Evolutionary conservation across 2,329 filamentous ascomycete genomes (phyloP).

Genomic region (Camptophora hylomeconis): DNA sequence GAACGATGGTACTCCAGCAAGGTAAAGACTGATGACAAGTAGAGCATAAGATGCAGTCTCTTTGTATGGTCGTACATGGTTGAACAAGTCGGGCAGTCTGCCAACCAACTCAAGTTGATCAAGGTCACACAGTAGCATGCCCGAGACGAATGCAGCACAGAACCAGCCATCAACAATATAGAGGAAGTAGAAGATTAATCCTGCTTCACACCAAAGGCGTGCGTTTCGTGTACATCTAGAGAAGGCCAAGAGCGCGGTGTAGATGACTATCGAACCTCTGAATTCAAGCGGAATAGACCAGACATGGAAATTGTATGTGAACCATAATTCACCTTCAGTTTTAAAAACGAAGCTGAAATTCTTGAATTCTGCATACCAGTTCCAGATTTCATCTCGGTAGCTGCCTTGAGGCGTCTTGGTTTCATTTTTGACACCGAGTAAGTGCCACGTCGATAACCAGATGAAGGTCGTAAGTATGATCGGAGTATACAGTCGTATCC

Average conservation of each 20-base stretch:
- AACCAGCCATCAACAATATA: slow-evolving; percentile 55
- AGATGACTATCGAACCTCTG: slow-evolving; percentile 24
- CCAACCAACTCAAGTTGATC: slow-evolving; percentile 40
- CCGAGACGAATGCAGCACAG: slow-evolving; percentile 46
- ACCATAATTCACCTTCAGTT: slow-evolving; percentile 33
- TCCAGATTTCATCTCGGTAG: slow-evolving; percentile 10
- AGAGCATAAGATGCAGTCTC: slow-evolving; percentile 39
- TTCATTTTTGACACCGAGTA: slow-evolving; percentile 33
- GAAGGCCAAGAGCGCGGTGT: slow-evolving; percentile 33
- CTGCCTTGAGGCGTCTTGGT: slow-evolving; percentile 10
- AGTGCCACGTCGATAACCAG: slow-evolving; percentile 37
- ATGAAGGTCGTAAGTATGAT: slow-evolving; percentile 27
- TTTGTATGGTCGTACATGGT: slow-evolving; percentile 35
- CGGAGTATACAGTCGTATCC: slow-evolving; percentile 30
- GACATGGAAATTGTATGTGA: slow-evolving; percentile 29
- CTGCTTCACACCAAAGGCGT: slow-evolving; percentile 41
- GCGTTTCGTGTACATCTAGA: slow-evolving; percentile 41
- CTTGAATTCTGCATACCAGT: slow-evolving; percentile 12
- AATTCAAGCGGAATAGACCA: slow-evolving; percentile 36
- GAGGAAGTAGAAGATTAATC: slow-evolving; percentile 51
- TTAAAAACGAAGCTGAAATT: slow-evolving; percentile 53
- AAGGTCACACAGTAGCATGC: slow-evolving; percentile 50
- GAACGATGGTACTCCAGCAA: slow-evolving; percentile 48
- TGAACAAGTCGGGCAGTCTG: slow-evolving; percentile 39
- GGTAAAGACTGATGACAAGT: slow-evolving; percentile 39